Base-by-base conservation (phyloP, 2,329 filamentous ascomycete genomes). In the Alternaria solani region DNA sequence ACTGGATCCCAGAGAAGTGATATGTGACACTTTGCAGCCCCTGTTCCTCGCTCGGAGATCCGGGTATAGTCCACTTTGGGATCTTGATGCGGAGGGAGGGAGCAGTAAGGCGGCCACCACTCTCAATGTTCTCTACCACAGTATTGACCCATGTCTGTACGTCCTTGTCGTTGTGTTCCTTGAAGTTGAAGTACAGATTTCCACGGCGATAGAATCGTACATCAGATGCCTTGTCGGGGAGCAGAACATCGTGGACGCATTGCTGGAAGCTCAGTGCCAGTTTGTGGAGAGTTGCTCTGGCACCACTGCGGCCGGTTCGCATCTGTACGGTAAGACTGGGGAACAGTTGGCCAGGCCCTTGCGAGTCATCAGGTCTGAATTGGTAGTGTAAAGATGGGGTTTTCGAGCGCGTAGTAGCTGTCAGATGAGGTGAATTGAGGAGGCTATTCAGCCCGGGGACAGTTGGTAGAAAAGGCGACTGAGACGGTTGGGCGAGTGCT, bases 201-300 rank as follows among this genome's bases (percentile, higher is more conserved):
- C 67, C 64, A 8, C 61, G 57, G 16, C 51, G 59, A 14, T 54
- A 41, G 57, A 78, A 77, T 1, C 70, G 69, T 9, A 79, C 44
- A 44, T 79, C 77, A 5, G 61, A 52, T 5, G 70, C 65, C 46
- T 69, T 59, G 25, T 72, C 65, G 0, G 77, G 77, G 12, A 78
- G 68, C 1, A 78, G 61, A 2, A 77, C 73, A 44, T 76, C 68
- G 42, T 74, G 68, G 5, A 63, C 38, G 4, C 63, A 64, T 30
- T 73, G 59, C 16, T 70, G 60, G 36, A 76, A 67, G 2, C 53
- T 61, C 7, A 78, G 55, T 14, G 53, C 62, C 5, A 74, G 52
- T 25, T 66, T 71, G 18, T 63, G 62, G 7, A 77, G 55, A 7
- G 44, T 53, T 8, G 69, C 49, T 42, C 51, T 59, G 26, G 57